These are phyloP conservation scores for Malassezia caprae DNA, from an alignment of 1,284 basidiomycete genomes.

Conservation along the genomic window DNA sequence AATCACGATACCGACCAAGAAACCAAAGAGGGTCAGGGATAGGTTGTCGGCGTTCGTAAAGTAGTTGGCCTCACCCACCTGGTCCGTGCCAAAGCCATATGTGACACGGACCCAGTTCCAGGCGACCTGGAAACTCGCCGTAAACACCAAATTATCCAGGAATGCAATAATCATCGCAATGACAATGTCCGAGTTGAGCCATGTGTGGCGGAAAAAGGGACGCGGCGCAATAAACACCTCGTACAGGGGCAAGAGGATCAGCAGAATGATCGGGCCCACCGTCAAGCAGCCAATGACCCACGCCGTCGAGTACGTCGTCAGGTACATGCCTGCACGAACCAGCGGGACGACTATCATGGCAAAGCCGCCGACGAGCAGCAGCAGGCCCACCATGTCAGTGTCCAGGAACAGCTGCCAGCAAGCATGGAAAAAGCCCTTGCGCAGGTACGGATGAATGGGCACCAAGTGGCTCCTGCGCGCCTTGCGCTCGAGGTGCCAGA, in stretches of 20 bases:
- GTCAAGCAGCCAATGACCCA: slow-evolving; percentile 45
- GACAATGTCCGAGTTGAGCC: slow-evolving; percentile 42
- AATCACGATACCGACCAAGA: slow-evolving; percentile 35
- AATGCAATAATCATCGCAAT: slow-evolving; percentile 38
- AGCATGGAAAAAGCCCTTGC: slow-evolving; percentile 1
- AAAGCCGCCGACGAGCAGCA: slow-evolving; percentile 39
- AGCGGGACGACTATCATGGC: slow-evolving; percentile 40
- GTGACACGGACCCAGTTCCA: slow-evolving; percentile 3
- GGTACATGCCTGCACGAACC: slow-evolving; percentile 18
- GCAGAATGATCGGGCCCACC: slow-evolving; percentile 27
- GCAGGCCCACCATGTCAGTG: slow-evolving; percentile 36
- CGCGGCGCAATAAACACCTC: slow-evolving; percentile 29
- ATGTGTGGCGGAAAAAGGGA: slow-evolving; percentile 36
- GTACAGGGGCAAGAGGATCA: slow-evolving; percentile 29
- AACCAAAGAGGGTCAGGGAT: slow-evolving; percentile 41
- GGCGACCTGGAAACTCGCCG: slow-evolving; percentile 20
- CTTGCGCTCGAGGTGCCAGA: slow-evolving; percentile 32
- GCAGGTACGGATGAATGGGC: slow-evolving; percentile 32
- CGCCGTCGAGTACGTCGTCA: slow-evolving; percentile 20
- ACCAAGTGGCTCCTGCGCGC: slow-evolving; percentile 29
- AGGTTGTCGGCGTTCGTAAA: slow-evolving; percentile 39
- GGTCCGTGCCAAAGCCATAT: neutral
- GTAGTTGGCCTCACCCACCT: slow-evolving; percentile 23
- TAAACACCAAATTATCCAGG: slow-evolving; percentile 45
- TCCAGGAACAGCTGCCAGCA: slow-evolving; percentile 26